Percentiles rank a stretch among this genome's conserved stretches.
Evolutionary conservation across 1,284 basidiomycete genomes (phyloP).

Genomic region (Fomitopsis schrenkii): DNA sequence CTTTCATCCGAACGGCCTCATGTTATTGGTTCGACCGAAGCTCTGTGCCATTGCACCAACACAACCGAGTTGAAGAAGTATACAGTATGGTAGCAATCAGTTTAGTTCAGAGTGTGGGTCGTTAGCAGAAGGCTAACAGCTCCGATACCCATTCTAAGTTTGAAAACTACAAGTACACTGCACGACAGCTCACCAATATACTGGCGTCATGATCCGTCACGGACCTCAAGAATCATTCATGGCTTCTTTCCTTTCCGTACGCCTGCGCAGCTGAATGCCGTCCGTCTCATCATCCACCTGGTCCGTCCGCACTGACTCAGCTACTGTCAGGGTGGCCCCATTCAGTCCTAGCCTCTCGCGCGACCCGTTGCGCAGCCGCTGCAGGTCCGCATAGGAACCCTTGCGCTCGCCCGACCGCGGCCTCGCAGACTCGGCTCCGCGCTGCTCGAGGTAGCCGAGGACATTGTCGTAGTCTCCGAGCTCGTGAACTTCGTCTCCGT

Average conservation of each 20-base stretch:
- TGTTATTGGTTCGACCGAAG: too few species aligned
- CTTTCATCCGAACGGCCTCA: too few species aligned
- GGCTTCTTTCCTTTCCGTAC: neutral
- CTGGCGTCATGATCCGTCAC: too few species aligned
- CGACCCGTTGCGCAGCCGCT: constrained; percentile 47
- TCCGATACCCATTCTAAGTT: too few species aligned
- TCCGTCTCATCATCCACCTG: neutral
- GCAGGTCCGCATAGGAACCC: constrained; percentile 76
- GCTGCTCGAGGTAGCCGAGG: constrained; percentile 47
- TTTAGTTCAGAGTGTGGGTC: too few species aligned
- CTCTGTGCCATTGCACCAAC: too few species aligned
- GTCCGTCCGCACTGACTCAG: neutral
- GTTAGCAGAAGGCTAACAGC: too few species aligned
- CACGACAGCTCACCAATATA: too few species aligned
- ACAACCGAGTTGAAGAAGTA: too few species aligned
- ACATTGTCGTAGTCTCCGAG: constrained; percentile 79
- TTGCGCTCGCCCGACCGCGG: constrained; percentile 49
- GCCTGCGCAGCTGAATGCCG: neutral
- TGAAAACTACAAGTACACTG: too few species aligned
- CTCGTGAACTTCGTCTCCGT: constrained; percentile 48
- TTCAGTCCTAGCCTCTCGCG: constrained; percentile 6
- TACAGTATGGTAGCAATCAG: too few species aligned
- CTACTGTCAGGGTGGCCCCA: neutral
- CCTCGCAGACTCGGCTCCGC: constrained; percentile 24
- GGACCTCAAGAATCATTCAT: neutral